Evolutionary conservation across 805 yeast species (phyloP), one percentile per base, ranked within the genome.

Genomic region (Komagataella kurtzmanii): DNA sequence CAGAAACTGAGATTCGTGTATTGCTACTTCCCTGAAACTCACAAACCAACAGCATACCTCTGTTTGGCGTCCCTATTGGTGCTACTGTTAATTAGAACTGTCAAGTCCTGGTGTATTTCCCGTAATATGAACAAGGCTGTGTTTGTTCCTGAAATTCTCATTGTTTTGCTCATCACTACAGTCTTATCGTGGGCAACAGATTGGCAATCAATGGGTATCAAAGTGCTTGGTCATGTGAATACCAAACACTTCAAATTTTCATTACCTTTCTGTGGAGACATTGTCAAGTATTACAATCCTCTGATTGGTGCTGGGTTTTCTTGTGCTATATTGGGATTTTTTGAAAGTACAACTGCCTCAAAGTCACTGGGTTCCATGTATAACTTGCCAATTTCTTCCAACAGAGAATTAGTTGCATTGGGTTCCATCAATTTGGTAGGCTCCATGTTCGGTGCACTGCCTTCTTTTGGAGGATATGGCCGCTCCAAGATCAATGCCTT

Each of bases 381-480:
- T 55, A 84, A 86, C 55, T 62, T 77, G 43, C 83, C 88, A 0
- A 77, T 89, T 8, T 86, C 96, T 0, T 79, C 95, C 17, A 90
- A 93, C 64, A 76, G 97, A 54, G 99, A 91, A 63, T 69, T 91
- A 46, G 90, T 93, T 3, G 97, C 97, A 0, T 70, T 91, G 30
- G 98, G 99, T 1, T 66, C 77, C 12, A 79, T 85, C 52, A 91
- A 90, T 58, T 54, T 88, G 1, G 66, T 75, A 0, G 81, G 82
- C 0, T 76, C 88, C 3, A 52, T 63, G 7, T 63, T 80, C 51
- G 85, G 87, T 46, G 85, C 89, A 0, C 69, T 91, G 14, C 97
- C 99, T 0, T 80, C 95, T 0, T 90, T 90, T 72, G 99, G 98
- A 7, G 98, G 98, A 0, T 91, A 90, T 61, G 98, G 97, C 1